These are phyloP conservation scores for Mimosa bimucronata DNA, from an alignment of 306 rosid genomes.

Conservation along the genomic window DNA sequence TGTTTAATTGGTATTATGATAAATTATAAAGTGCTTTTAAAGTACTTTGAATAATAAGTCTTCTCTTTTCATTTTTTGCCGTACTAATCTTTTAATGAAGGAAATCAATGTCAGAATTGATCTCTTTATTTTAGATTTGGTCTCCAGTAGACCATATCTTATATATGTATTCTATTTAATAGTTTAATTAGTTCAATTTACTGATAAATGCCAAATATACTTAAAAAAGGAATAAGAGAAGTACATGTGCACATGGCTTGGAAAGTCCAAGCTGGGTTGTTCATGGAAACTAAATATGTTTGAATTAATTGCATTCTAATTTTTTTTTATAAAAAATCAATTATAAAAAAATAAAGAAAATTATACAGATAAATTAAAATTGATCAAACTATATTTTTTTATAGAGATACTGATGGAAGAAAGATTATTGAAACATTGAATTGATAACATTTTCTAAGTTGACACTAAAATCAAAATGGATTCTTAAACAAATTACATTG, in stretches of 20 bases:
- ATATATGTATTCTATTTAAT: neutral
- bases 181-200: neutral
- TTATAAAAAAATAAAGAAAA: no score
- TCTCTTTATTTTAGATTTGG: neutral
- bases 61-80: neutral
- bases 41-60: neutral
- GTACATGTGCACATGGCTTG: slow-evolving; percentile 50
- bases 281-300: slow-evolving; percentile 29
- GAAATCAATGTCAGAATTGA: neutral
- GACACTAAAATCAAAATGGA: no score
- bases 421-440: no score
- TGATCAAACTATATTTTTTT: no score
- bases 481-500: no score
- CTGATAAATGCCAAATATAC: neutral
- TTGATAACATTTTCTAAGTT: no score
- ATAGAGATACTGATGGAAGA: no score
- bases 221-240: neutral
- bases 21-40: neutral
- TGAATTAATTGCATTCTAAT: slow-evolving; percentile 36
- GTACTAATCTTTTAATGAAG: neutral
- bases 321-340: no score
- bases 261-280: slow-evolving; percentile 32
- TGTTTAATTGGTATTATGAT: neutral
- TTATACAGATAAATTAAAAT: no score
- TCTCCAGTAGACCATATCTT: neutral